Evolutionary conservation across 2,329 filamentous ascomycete species (phyloP), one percentile per base, ranked within the genome.

Genomic region (Xylaria sp.): DNA sequence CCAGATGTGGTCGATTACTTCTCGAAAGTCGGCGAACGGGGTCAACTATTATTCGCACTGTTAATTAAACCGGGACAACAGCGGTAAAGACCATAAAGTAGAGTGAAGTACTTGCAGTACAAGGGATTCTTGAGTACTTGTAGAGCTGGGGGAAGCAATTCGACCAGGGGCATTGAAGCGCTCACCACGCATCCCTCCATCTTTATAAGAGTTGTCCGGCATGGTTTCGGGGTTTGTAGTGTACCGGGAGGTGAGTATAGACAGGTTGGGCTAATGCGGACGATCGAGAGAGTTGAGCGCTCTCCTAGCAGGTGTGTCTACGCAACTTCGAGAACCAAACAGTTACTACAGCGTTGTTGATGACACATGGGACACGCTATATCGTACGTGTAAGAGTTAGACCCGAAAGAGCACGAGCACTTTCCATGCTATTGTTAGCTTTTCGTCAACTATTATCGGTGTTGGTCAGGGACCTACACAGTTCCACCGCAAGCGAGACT

Each of bases 101-200:
- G 25, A 11, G 9, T 14, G 2, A 49, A 12, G n/a, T 33, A 51
- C 49, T 38, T 38, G 14, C 49, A 51, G 43, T 21, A 14, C 58
- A 58, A n/a, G 60, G 63, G 11, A 1, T 4, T 23, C 9, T 60
- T 6, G 23, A 28, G n/a, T 14, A 0, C 7, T 37, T 11, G 21
- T 56, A 63, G 33, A 60, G n/a, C 17, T 56, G 63, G 3, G 63
- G 54, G 25, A 58, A 60, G 33, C 54, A 65, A 9, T 56, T 63
- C 19, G 63, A 59, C 42, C 45, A 65, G 17, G 43, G 60, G 21
- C 63, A 65, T 9, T 59, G 55, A 12, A 65, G 28, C 19, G 19
- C 38, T 43, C 17, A 17, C 51, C 60, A 6, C 49, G 33, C 14
- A 4, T 50, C 43, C 3, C 17, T 19, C 40, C 23, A 17, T 28